phyloP scores from a whole-genome alignment of 495 filamentous ascomycete genomes.

The Thermochaetoides thermophila region DNA sequence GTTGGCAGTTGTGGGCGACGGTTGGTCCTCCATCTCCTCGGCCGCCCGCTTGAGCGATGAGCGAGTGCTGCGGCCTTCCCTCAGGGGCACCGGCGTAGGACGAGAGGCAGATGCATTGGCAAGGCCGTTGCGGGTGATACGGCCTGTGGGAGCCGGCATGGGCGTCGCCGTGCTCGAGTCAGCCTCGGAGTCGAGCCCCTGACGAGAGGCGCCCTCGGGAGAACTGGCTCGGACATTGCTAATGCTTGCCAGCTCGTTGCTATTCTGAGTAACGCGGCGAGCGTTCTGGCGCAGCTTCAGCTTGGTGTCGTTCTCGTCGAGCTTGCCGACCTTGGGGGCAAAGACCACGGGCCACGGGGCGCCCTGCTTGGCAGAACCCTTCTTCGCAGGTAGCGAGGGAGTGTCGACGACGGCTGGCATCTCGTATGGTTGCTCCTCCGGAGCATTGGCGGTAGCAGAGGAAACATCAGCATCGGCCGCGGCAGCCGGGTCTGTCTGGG shows the following conservation, averaged over 20 bases:
- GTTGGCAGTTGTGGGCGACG: slow-evolving; percentile 29
- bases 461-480: slow-evolving; percentile 2
- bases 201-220: not conserved
- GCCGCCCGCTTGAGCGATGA: slow-evolving; percentile 29
- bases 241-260: slow-evolving; percentile 1
- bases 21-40: slow-evolving; percentile 31
- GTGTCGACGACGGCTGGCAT: slow-evolving; percentile 19
- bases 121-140: slow-evolving; percentile 1
- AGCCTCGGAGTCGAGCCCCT: slow-evolving; percentile 1
- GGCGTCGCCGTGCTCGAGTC: slow-evolving; percentile 3
- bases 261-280: slow-evolving; percentile 9
- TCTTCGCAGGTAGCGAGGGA: slow-evolving; percentile 12
- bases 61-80: slow-evolving; percentile 20
- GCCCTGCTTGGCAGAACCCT: slow-evolving; percentile 8
- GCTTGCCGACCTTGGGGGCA: slow-evolving; percentile 17
- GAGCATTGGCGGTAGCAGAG: slow-evolving; percentile 7
- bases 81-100: slow-evolving; percentile 10
- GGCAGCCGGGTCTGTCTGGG: slow-evolving; percentile 4
- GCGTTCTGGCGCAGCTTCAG: slow-evolving; percentile 15
- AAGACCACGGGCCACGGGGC: slow-evolving; percentile 7
- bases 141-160: slow-evolving; percentile 4
- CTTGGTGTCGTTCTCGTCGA: slow-evolving; percentile 16
- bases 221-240: slow-evolving; percentile 7
- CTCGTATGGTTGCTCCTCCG: slow-evolving; percentile 15
- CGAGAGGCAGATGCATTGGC: slow-evolving; percentile 4